phyloP scores from a whole-genome alignment of 2,329 filamentous ascomycete genomes.

The Aspergillus persii region DNA sequence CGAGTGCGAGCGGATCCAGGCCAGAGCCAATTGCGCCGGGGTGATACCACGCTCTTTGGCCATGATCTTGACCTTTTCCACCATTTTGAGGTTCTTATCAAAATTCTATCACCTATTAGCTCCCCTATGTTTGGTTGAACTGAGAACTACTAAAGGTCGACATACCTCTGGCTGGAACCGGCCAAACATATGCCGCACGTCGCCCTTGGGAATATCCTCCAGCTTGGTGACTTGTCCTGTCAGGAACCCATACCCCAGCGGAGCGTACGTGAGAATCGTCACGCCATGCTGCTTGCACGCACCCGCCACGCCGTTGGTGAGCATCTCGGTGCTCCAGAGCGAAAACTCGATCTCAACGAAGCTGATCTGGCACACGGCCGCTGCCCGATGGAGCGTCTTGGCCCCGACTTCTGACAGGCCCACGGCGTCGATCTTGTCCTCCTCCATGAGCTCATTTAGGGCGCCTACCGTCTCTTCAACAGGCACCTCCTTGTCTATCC shows the following conservation, averaged over 20 bases:
- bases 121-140: not conserved
- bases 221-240: not conserved
- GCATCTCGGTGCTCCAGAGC: not conserved
- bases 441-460: not conserved
- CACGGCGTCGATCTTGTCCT: not conserved
- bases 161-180: not conserved
- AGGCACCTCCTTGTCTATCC: not conserved
- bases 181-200: not conserved
- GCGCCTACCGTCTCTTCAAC: not conserved
- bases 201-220: slow-evolving; percentile 1
- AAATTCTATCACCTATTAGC: not conserved
- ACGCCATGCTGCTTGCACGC: not conserved
- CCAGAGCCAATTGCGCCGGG: not conserved
- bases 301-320: not conserved
- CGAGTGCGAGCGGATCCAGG: not conserved
- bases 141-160: not conserved
- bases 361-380: not conserved
- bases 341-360: not conserved
- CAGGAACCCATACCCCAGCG: not conserved
- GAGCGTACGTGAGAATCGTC: not conserved
- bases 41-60: not conserved
- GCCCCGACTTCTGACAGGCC: not conserved
- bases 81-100: not conserved
- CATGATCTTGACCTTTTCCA: not conserved
- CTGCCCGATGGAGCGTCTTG: not conserved